A percentile compares a stretch with the other conserved stretches of the same genome.
phyloP scores from a whole-genome alignment of 257 asterid species.

The Phtheirospermum japonicum region DNA sequence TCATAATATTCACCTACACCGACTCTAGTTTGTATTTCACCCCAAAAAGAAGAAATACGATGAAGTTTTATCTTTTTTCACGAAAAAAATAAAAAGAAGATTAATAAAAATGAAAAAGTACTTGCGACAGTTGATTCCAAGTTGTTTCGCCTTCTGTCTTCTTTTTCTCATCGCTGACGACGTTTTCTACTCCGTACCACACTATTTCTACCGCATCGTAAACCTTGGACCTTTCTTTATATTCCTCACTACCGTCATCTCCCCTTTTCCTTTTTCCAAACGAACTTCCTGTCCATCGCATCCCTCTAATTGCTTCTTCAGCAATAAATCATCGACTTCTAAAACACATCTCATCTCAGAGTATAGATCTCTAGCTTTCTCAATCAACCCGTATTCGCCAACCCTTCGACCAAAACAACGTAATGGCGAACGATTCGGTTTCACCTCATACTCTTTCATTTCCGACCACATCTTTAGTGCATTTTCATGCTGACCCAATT shows the following conservation, averaged over 20 bases:
- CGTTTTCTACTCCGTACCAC: slow-evolving; percentile 14
- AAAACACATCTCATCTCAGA: slow-evolving; percentile 59
- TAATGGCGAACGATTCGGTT: slow-evolving; percentile 53
- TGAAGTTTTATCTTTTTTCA: too few relatives aligned
- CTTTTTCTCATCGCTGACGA: slow-evolving; percentile 11
- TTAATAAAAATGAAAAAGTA: too few relatives aligned
- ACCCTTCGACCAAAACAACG: slow-evolving; percentile 55
- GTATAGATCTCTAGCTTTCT: slow-evolving; percentile 61
- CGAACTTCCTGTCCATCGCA: slow-evolving; percentile 20
- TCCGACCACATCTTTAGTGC: slow-evolving; percentile 63
- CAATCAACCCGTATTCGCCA: slow-evolving; percentile 52
- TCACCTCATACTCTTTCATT: slow-evolving; percentile 46
- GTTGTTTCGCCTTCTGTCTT: background rate
- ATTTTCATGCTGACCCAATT: slow-evolving; percentile 48
- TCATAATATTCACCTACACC: too few relatives aligned
- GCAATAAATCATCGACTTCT: slow-evolving; percentile 43
- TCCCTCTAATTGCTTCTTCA: slow-evolving; percentile 56
- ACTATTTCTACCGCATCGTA: slow-evolving; percentile 25
- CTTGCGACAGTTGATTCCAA: too few relatives aligned
- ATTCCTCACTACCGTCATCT: slow-evolving; percentile 28
- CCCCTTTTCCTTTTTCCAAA: slow-evolving; percentile 28
- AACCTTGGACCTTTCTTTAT: slow-evolving; percentile 33
- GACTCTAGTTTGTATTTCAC: too few relatives aligned
- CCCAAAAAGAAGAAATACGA: too few relatives aligned
- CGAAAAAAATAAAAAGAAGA: too few relatives aligned